These are phyloP conservation scores for Verticillium nonalfalfae DNA, from an alignment of 2,329 filamentous ascomycete genomes.

Conservation along the genomic window DNA sequence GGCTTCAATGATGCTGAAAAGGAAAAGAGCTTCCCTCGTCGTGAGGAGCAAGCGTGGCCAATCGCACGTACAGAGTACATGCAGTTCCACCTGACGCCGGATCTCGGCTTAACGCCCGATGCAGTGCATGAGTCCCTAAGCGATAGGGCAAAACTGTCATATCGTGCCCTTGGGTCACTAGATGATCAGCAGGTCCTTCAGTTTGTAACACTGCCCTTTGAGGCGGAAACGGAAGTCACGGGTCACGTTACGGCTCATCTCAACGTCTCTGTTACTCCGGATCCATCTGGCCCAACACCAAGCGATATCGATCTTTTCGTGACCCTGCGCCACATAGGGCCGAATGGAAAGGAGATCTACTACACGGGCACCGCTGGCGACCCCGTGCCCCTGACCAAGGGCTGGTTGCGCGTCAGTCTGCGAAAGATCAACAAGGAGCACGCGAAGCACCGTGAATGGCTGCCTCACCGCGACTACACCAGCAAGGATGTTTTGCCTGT, in stretches of 20 bases:
- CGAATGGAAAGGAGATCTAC: slow-evolving; percentile 48
- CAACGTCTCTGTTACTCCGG: slow-evolving; percentile 56
- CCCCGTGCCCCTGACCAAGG: slow-evolving; percentile 55
- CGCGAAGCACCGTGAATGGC: slow-evolving; percentile 42
- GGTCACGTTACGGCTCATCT: slow-evolving; percentile 61
- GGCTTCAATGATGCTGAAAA: slow-evolving; percentile 58
- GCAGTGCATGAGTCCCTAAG: slow-evolving; percentile 10
- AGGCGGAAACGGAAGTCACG: slow-evolving; percentile 61
- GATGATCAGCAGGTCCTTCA: slow-evolving; percentile 46
- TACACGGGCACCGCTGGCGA: slow-evolving; percentile 63
- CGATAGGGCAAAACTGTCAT: slow-evolving; percentile 38
- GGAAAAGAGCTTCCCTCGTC: slow-evolving; percentile 48
- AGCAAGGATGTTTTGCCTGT: slow-evolving; percentile 50
- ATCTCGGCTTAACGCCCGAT: slow-evolving; percentile 30
- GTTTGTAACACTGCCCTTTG: slow-evolving; percentile 52
- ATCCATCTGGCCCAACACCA: slow-evolving; percentile 26
- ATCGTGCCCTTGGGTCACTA: slow-evolving; percentile 52
- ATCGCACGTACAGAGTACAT: slow-evolving; percentile 60
- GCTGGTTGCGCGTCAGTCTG: slow-evolving; percentile 54
- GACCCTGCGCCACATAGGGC: slow-evolving; percentile 52
- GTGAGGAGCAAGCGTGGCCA: slow-evolving; percentile 60
- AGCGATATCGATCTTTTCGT: slow-evolving; percentile 59
- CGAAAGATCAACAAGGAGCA: slow-evolving; percentile 46
- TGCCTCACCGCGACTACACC: slow-evolving; percentile 54
- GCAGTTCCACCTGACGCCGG: slow-evolving; percentile 50